Evolutionary conservation across 768 basidiomycete genomes (phyloP), one percentile per base, ranked within the genome.

Genomic region (Ramaria sp.): DNA sequence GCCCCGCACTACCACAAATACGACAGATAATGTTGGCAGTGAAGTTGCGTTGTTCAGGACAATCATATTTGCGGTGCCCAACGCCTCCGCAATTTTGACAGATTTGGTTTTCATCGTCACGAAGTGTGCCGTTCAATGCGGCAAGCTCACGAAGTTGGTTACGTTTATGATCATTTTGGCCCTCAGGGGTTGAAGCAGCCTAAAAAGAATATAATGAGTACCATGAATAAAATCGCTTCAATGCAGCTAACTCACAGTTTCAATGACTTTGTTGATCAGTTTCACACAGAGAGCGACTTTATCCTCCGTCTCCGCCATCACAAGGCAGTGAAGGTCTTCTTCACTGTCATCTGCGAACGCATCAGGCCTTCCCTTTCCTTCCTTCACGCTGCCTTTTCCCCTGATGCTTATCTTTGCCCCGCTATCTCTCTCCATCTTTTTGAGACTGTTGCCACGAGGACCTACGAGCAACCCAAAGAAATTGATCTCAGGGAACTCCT

Each of bases 401-500:
- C 96, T 81, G 60, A 99, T 99, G 61, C 88, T 91, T 63, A 99
- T 99, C 71, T 98, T 98, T 5, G 96, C 96, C 32, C 96, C 96
- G 64, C 88, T 91, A 63, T 97, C 91, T 56, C 89, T 77, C 69
- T 99, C 96, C 96, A 99, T 99, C 71, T 92, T 94, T 78, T 99
- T 99, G 77, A 98, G 72, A 73, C 94, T 94, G 67, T 99, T 98
- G 44, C 96, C 96, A 64, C 96, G 88, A 64, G 96, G 96, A 37
- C 96, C 96, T 59, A 99, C 95, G 57, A 99, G 80, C 58, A 99
- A 75, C 62, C 96, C 96, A 63, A 99, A 98, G 73, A 98, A 99
- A 67, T 99, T 99, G 76, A 99, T 98, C 71, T 98, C 95, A 1
- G 96, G 96, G 62, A 99, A 99, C 70, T 99, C 96, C 69, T 99